phyloP scores from a whole-genome alignment of 345 rosid genomes.

The Pistacia integerrima region DNA sequence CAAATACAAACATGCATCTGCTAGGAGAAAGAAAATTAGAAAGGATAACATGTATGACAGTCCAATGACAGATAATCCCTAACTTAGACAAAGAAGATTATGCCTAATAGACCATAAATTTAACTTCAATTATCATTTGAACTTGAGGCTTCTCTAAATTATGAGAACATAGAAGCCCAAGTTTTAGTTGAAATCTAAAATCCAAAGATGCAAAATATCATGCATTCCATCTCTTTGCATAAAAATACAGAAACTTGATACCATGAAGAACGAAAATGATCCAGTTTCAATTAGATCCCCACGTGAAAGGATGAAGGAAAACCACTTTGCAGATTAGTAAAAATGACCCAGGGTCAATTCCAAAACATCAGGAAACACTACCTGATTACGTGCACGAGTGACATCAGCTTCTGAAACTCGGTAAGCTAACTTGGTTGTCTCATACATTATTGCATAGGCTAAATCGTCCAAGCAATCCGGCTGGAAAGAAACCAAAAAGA shows the following conservation, averaged over 20 bases:
- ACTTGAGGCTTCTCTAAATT: too few relatives aligned
- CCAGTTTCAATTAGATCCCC: background rate
- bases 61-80: background rate
- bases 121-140: background rate
- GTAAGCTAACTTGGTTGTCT: conserved; percentile 74
- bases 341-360: background rate
- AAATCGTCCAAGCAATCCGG: conserved; percentile 88
- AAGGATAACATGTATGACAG: background rate
- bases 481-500: conserved; percentile 38
- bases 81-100: background rate
- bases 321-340: too few relatives aligned
- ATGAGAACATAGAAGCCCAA: too few relatives aligned
- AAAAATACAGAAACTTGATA: background rate
- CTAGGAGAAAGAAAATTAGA: background rate
- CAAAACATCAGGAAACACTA: conserved; percentile 18
- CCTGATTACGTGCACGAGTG: conserved; percentile 97
- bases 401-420: conserved; percentile 98
- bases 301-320: too few relatives aligned
- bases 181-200: background rate
- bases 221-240: background rate
- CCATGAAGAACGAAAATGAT: background rate
- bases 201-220: background rate
- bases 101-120: background rate
- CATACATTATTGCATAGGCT: conserved; percentile 94
- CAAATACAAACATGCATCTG: background rate